Percentiles rank a stretch among this genome's conserved stretches.
phyloP scores from a whole-genome alignment of 257 asterid species.

The Gardenia jasminoides region DNA sequence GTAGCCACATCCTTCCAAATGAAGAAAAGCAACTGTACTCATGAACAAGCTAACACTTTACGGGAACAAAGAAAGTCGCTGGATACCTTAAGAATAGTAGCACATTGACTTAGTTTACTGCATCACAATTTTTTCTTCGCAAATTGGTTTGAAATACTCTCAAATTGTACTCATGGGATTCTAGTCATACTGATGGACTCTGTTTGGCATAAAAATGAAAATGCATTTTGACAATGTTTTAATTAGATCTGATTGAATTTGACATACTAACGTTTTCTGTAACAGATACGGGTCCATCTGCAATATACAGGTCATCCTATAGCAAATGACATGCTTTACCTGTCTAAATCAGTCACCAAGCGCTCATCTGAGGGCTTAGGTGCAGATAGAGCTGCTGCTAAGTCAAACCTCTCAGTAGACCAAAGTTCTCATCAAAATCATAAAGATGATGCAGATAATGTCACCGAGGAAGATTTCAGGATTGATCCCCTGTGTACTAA shows the following conservation, averaged over 20 bases:
- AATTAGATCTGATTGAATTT: not conserved
- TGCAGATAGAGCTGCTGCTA: constrained; percentile 62
- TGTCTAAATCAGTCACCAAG: constrained; percentile 38
- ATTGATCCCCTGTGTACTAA: constrained; percentile 91
- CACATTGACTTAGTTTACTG: not conserved
- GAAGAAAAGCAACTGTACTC: too few relatives aligned
- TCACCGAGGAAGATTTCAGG: constrained; percentile 44
- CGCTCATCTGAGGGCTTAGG: constrained; percentile 45
- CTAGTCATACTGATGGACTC: not conserved
- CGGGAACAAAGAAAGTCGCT: not conserved
- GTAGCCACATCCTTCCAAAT: too few relatives aligned
- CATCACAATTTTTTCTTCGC: not conserved
- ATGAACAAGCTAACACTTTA: not conserved
- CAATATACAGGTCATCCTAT: constrained; percentile 84
- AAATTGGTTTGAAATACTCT: not conserved
- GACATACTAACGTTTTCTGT: constrained; percentile 13
- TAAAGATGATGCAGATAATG: constrained; percentile 32
- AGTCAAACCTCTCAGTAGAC: constrained; percentile 27
- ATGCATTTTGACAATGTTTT: not conserved
- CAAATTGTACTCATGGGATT: not conserved
- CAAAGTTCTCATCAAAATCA: constrained; percentile 27
- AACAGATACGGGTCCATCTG: constrained; percentile 94
- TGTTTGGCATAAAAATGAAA: not conserved
- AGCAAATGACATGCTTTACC: constrained; percentile 89
- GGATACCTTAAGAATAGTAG: not conserved